Evolutionary conservation across 495 filamentous ascomycete genomes (phyloP), one percentile per base, ranked within the genome.

Genomic region (Penicillium paradoxum): DNA sequence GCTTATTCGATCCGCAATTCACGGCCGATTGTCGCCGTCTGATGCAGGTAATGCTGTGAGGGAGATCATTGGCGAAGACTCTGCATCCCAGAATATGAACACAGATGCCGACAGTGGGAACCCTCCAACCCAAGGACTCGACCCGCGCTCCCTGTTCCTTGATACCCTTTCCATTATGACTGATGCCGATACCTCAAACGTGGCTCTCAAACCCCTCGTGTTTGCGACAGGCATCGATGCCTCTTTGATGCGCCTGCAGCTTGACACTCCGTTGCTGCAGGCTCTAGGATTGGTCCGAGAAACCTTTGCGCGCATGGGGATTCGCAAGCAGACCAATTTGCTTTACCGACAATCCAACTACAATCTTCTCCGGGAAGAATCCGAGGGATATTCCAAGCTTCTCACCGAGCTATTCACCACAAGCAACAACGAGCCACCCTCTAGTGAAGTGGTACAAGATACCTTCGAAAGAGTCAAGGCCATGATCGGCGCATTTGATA

Each of bases 271-370:
- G 10, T 71, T 95, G 10, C 74, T 99, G 14, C 79, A 87, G 58
- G 74, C 82, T 4, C 73, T 96, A 15, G 83, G 84, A 9, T 72
- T 99, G 44, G 87, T 96, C 42, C 84, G 89, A n/a, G 81, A 84
- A 4, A 88, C 85, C 0, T 99, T 97, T 63, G 73, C 79, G n/a
- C 82, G 85, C 43, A 83, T 91, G 62, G 86, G 84, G 3, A 88
- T 95, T 55, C 84, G 91, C 46, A 89, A 95, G 56, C 85, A 90
- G 47, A 99, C 95, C 7, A 90, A 93, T 59, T 71, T 92, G 15
- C 81, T 97, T 2, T 99, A 99, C 62, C 86, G 90, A 40, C 95
- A 97, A 65, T 88, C 90, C 1, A 97, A 95, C 64, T 96, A 96
- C 73, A 99, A 99, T 60, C 75, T 99, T 2, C 74, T 99, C 15